Evolutionary conservation across 1,284 basidiomycete species (phyloP).

Genomic region (Pisolithus thermaeus): DNA sequence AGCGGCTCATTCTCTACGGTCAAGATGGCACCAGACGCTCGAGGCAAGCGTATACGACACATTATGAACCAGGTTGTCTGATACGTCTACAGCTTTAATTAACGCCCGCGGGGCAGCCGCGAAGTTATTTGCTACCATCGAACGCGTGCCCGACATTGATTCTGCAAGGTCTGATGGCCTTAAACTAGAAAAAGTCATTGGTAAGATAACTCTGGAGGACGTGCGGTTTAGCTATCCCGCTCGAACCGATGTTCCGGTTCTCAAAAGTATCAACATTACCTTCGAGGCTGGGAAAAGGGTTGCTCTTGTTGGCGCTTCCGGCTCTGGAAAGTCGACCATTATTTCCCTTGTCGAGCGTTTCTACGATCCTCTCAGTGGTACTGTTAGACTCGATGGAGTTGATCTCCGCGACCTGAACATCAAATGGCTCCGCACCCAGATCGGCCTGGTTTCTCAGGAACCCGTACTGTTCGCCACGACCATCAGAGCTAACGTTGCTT

Average conservation of each 20-base stretch:
- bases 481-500: slow-evolving; percentile 76
- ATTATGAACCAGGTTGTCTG: neutral
- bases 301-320: slow-evolving; percentile 87
- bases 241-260: slow-evolving; percentile 77
- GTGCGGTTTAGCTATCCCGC: slow-evolving; percentile 91
- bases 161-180: slow-evolving; percentile 67
- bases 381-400: slow-evolving; percentile 76
- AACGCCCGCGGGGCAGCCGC: slow-evolving; percentile 88
- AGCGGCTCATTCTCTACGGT: slow-evolving; percentile 89
- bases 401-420: slow-evolving; percentile 79
- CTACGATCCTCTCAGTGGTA: slow-evolving; percentile 79
- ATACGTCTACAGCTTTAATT: slow-evolving; percentile 51
- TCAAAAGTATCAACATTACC: slow-evolving; percentile 65
- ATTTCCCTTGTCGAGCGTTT: slow-evolving; percentile 81
- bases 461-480: slow-evolving; percentile 83
- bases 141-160: slow-evolving; percentile 83
- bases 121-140: slow-evolving; percentile 90
- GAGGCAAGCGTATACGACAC: slow-evolving; percentile 41
- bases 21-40: slow-evolving; percentile 73
- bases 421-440: slow-evolving; percentile 85
- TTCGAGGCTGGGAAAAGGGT: slow-evolving; percentile 77
- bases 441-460: slow-evolving; percentile 88
- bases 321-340: slow-evolving; percentile 83
- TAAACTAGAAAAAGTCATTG: slow-evolving; percentile 67
- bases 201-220: slow-evolving; percentile 72